Percentiles rank a stretch among this genome's conserved stretches.
phyloP scores from a whole-genome alignment of 257 asterid species.

The Solanum tarapatanum region DNA sequence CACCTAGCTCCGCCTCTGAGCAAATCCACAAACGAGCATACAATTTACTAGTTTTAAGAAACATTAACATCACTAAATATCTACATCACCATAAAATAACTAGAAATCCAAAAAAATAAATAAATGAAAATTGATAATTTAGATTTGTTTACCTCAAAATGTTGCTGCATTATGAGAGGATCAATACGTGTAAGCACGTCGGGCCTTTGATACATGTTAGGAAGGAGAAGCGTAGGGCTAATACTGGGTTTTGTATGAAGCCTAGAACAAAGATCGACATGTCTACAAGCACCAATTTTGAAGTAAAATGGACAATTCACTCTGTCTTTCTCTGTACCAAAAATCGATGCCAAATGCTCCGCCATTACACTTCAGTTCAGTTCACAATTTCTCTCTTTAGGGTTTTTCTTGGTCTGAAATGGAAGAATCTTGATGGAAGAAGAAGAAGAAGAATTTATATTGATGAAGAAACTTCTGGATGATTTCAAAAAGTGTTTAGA shows the following conservation, averaged over 20 bases:
- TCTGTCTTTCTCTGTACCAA: conserved; percentile 17
- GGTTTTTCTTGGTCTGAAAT: neutral
- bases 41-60: neutral
- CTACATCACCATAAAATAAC: neutral
- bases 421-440: neutral
- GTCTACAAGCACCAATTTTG: conserved; percentile 25
- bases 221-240: conserved; percentile 12
- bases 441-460: neutral
- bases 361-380: conserved; percentile 1
- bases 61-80: neutral
- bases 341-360: conserved; percentile 18
- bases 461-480: neutral
- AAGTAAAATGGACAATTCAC: conserved; percentile 24
- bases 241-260: conserved; percentile 12
- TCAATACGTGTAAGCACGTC: conserved; percentile 12
- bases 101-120: too few relatives aligned
- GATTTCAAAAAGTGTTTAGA: neutral
- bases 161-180: conserved; percentile 16
- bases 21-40: neutral
- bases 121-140: neutral
- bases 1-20: too few relatives aligned
- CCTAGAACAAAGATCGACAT: conserved; percentile 17
- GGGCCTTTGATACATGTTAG: conserved; percentile 14
- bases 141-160: conserved; percentile 3
- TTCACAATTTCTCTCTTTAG: neutral